phyloP scores from a whole-genome alignment of 176 grass and related monocot species.

The Pharus latifolius region DNA sequence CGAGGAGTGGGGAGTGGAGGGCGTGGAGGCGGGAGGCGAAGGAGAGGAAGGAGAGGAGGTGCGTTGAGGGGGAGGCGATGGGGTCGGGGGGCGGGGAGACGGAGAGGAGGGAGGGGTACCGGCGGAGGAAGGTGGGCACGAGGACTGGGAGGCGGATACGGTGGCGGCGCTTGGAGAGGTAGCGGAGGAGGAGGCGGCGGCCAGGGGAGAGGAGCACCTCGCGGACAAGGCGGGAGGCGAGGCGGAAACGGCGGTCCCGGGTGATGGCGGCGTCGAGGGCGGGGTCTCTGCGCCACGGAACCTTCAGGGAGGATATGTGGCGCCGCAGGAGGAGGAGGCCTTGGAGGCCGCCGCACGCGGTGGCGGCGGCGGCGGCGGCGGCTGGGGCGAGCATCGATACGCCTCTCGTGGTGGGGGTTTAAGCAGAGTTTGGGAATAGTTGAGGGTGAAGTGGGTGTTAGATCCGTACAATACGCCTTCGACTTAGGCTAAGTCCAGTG shows the following conservation, averaged over 20 bases:
- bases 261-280: constrained; percentile 46
- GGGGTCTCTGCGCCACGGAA: constrained; percentile 59
- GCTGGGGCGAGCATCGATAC: constrained; percentile 3
- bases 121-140: constrained; percentile 52
- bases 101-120: constrained; percentile 72
- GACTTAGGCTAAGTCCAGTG: too few species aligned
- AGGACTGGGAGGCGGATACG: constrained; percentile 47
- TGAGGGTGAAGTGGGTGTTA: background rate
- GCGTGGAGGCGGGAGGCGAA: constrained; percentile 26
- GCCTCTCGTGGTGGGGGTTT: background rate
- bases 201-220: constrained; percentile 63
- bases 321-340: background rate
- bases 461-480: too few species aligned
- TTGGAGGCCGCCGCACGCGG: background rate
- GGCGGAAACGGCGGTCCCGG: constrained; percentile 24
- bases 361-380: background rate
- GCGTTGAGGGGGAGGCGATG: constrained; percentile 49
- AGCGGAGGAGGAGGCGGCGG: constrained; percentile 50
- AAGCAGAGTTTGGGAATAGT: background rate
- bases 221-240: constrained; percentile 53
- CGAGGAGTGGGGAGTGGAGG: constrained; percentile 25
- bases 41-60: constrained; percentile 42
- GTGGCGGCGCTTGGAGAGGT: constrained; percentile 66
- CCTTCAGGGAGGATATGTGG: constrained; percentile 44
- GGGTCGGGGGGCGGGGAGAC: constrained; percentile 37